Base-by-base conservation (phyloP, 352 stramenopile genomes). In the Globisporangium acanthophoron region DNA sequence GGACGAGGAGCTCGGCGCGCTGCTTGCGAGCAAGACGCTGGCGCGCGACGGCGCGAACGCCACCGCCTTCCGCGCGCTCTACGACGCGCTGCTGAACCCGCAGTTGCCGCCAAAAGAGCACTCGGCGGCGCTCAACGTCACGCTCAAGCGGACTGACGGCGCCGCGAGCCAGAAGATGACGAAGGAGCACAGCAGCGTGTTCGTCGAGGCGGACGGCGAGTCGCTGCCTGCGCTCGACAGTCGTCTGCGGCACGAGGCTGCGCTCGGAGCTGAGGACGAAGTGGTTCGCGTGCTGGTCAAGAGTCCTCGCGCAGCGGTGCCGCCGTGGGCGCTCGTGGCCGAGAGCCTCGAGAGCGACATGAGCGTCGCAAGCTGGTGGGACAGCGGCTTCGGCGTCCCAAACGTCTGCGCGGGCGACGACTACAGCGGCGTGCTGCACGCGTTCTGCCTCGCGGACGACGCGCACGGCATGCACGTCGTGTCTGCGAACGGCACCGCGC, bases 321-420 rank as follows among this genome's bases (percentile, higher is more conserved):
- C 83, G 4, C 83, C 83, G 0, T 93, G 83, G 83, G 64, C 71
- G 6, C 52, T 93, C n/a, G 63, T 88, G 15, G 70, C 80, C 1
- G 70, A 81, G 4, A 58, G 68, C 40, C 57, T 91, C 5, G 64
- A 66, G 29, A 79, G 74, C 1, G 83, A 93, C 54, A 44, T 93
- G 44, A 93, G 83, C 56, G 80, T 91, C 27, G 83, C 83, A 15
- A 85, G 77, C 29, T 93, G 83, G 83, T 91, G 80, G 83, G 83
- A 93, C 52, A 74, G 75, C 6, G 76, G 68, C 52, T 89, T 74
- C 33, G 83, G 83, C 1, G 88, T 86, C 35, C 80, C 83, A 1
- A 90, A 69, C 41, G 81, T 93, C 44, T 93, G 83, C 46, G 83
- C 78, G 3, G 81, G 80, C 9, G 83, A 93, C 41, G 60, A 76